phyloP scores from a whole-genome alignment of 2,329 filamentous ascomycete genomes.

The Verticillium alfalfae region DNA sequence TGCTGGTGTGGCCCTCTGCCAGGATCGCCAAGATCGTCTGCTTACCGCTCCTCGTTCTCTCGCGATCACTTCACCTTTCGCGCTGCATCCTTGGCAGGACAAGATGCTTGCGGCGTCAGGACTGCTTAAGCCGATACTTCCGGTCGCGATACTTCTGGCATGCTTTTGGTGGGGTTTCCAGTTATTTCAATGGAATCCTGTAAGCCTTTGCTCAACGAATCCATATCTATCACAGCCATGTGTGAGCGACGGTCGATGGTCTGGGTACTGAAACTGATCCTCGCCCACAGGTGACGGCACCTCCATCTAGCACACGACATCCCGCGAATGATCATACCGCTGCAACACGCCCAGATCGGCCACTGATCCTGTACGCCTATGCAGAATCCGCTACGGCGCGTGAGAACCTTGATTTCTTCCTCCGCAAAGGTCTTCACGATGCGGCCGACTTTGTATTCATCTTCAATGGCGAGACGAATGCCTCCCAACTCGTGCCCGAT shows the following conservation, averaged over 20 bases:
- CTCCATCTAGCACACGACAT: not conserved
- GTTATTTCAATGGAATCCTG: not conserved
- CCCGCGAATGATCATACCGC: not conserved
- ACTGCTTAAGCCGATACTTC: not conserved
- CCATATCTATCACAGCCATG: too few species aligned
- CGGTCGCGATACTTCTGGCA: not conserved
- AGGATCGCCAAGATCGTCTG: not conserved
- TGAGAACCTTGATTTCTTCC: conserved; percentile 27
- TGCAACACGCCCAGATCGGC: conserved; percentile 6
- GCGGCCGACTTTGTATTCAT: conserved; percentile 33
- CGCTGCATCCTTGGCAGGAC: not conserved
- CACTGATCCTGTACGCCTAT: conserved; percentile 28
- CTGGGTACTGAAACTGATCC: too few species aligned
- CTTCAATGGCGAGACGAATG: conserved; percentile 26
- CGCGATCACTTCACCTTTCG: not conserved
- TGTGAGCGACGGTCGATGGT: too few species aligned
- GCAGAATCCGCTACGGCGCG: conserved; percentile 23
- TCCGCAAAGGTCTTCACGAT: conserved; percentile 27
- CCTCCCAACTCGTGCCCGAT: conserved; percentile 17
- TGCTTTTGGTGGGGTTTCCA: not conserved
- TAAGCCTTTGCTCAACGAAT: not conserved
- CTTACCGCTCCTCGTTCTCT: not conserved
- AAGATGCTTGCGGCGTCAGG: not conserved
- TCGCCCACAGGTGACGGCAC: too few species aligned
- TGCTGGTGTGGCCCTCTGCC: not conserved